A percentile compares a stretch with the other conserved stretches of the same genome.
Evolutionary conservation across 2,329 filamentous ascomycete genomes (phyloP).

Genomic region (Alternaria sp.): DNA sequence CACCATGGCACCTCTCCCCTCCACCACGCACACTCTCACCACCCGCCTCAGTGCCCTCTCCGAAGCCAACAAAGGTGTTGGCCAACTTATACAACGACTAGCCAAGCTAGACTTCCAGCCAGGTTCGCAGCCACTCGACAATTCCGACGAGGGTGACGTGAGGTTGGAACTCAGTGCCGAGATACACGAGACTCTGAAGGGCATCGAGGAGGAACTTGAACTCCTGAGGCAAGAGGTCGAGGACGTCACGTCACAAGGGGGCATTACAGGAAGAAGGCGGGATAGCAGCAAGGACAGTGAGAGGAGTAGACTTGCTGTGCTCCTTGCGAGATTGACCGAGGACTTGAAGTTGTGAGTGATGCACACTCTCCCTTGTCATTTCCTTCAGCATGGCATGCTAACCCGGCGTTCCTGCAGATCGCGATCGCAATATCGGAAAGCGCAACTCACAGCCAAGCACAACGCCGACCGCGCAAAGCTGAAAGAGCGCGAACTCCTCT

Average conservation of each 20-base stretch:
- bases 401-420: conserved; percentile 49
- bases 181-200: conserved; percentile 78
- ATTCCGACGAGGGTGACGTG: conserved; percentile 66
- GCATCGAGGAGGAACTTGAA: conserved; percentile 84
- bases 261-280: conserved; percentile 45
- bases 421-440: conserved; percentile 76
- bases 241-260: conserved; percentile 62
- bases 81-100: conserved; percentile 63
- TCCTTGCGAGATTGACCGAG: conserved; percentile 68
- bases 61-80: conserved; percentile 59
- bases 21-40: conserved; percentile 50
- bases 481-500: conserved; percentile 77
- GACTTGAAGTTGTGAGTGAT: conserved; percentile 73
- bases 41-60: conserved; percentile 60
- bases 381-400: background rate
- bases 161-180: conserved; percentile 78
- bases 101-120: conserved; percentile 65
- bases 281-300: conserved; percentile 66
- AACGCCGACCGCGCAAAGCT: conserved; percentile 75
- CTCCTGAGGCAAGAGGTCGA: conserved; percentile 78
- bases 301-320: conserved; percentile 69
- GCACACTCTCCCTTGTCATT: too few species aligned
- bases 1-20: conserved; percentile 45
- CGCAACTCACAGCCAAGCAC: conserved; percentile 79
- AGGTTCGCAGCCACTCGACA: conserved; percentile 65